phyloP scores from a whole-genome alignment of 495 filamentous ascomycete genomes.

The Neurospora sp. region DNA sequence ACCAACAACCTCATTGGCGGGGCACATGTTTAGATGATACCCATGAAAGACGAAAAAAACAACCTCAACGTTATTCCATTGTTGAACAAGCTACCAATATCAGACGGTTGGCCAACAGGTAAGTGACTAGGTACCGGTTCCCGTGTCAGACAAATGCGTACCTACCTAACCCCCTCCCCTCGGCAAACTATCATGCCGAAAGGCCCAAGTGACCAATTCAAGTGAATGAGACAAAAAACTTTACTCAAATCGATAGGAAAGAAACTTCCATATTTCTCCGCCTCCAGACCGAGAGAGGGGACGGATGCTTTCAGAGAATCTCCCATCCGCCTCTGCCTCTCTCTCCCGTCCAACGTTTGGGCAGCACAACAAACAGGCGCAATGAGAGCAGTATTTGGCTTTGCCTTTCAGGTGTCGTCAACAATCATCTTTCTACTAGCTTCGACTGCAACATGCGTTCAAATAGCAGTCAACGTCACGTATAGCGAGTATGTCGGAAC shows the following conservation, averaged over 20 bases:
- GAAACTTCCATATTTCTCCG: neutral
- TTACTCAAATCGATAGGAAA: neutral
- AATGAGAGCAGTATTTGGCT: neutral
- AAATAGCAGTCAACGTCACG: slow-evolving; percentile 23
- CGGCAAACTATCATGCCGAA: neutral
- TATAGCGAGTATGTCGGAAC: slow-evolving; percentile 28
- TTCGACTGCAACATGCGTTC: neutral
- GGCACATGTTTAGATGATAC: neutral
- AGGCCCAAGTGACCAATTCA: neutral
- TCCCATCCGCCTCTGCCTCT: neutral
- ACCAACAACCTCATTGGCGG: neutral
- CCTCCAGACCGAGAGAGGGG: neutral
- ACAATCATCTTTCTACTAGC: neutral
- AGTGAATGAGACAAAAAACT: neutral
- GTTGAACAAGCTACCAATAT: neutral
- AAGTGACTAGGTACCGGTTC: neutral
- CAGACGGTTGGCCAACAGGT: neutral
- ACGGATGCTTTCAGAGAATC: neutral
- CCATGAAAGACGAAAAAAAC: neutral
- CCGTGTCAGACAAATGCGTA: neutral
- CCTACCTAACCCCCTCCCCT: neutral
- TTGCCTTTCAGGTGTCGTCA: neutral
- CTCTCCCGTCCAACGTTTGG: neutral
- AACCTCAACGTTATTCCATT: neutral
- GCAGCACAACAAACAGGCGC: neutral